A percentile compares a stretch with the other conserved stretches of the same genome.
Evolutionary conservation across 805 yeast genomes (phyloP).

Genomic region (Hanseniaspora lindneri): DNA sequence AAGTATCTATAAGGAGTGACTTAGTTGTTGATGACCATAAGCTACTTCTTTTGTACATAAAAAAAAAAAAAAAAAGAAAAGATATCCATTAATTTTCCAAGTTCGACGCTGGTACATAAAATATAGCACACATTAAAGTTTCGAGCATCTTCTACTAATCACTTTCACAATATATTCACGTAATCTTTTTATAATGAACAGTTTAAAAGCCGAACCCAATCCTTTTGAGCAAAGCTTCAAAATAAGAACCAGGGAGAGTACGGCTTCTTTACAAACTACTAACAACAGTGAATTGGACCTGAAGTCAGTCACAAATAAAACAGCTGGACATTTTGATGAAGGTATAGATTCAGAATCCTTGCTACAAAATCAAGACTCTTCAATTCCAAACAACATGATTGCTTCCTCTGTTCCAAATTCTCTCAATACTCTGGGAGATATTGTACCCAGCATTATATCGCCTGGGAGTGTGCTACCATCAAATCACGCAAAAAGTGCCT

Average conservation of each 20-base stretch:
- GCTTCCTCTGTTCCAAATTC: too few relatives aligned
- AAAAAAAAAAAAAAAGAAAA: neutral
- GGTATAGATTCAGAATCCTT: too few relatives aligned
- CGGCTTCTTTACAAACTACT: neutral
- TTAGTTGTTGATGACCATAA: too few relatives aligned
- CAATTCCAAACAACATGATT: too few relatives aligned
- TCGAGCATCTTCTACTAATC: neutral
- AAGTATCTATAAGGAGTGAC: too few relatives aligned
- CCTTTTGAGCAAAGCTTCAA: conserved; percentile 85
- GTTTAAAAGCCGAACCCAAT: conserved; percentile 79
- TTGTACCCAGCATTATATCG: too few relatives aligned
- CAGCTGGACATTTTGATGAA: too few relatives aligned
- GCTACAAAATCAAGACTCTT: too few relatives aligned
- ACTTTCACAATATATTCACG: neutral
- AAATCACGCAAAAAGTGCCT: neutral
- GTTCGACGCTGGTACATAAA: neutral
- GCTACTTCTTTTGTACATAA: too few relatives aligned
- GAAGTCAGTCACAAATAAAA: neutral
- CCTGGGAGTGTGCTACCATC: neutral
- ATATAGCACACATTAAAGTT: neutral
- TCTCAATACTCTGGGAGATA: too few relatives aligned
- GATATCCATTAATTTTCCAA: neutral
- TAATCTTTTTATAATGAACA: conserved; percentile 18
- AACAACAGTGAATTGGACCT: neutral
- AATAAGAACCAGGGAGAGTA: conserved; percentile 13